Percentiles rank a stretch among this genome's conserved stretches.
Evolutionary conservation across 2,329 filamentous ascomycete genomes (phyloP).

Genomic region (Karstenula rhodostoma): DNA sequence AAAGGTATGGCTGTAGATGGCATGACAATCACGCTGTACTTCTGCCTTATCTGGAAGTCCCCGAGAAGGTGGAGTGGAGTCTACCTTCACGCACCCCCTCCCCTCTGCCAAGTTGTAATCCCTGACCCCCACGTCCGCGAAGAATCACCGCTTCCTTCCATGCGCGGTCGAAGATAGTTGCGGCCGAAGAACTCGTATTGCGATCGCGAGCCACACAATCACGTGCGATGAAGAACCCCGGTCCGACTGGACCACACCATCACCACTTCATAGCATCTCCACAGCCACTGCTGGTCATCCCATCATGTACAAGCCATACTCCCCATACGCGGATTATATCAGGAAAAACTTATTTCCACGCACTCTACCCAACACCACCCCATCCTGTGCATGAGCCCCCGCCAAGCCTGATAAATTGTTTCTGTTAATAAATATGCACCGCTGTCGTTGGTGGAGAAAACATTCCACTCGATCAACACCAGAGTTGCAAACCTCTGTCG

Average conservation of each 20-base stretch:
- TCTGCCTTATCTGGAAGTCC: not conserved
- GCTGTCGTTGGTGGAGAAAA: conserved; percentile 10
- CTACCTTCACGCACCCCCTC: too few species aligned
- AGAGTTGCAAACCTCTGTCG: not conserved
- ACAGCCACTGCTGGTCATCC: not conserved
- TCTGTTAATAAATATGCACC: not conserved
- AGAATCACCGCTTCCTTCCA: too few species aligned
- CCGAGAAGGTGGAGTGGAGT: not conserved
- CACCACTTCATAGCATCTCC: not conserved
- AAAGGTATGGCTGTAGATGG: not conserved
- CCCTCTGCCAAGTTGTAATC: too few species aligned
- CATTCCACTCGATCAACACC: not conserved
- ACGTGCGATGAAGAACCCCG: too few species aligned
- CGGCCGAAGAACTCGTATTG: too few species aligned
- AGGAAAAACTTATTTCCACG: not conserved
- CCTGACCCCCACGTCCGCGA: too few species aligned
- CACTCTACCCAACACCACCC: not conserved
- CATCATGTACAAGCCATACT: not conserved
- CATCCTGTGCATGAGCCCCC: not conserved
- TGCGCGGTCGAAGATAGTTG: too few species aligned
- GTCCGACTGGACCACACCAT: not conserved
- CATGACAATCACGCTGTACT: not conserved
- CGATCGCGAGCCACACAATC: too few species aligned
- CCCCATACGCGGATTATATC: not conserved
- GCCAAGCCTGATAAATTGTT: conserved; percentile 4